Percentiles rank a stretch among this genome's conserved stretches.
Evolutionary conservation across 805 yeast species (phyloP).

Genomic region (Dipodascus albidus): DNA sequence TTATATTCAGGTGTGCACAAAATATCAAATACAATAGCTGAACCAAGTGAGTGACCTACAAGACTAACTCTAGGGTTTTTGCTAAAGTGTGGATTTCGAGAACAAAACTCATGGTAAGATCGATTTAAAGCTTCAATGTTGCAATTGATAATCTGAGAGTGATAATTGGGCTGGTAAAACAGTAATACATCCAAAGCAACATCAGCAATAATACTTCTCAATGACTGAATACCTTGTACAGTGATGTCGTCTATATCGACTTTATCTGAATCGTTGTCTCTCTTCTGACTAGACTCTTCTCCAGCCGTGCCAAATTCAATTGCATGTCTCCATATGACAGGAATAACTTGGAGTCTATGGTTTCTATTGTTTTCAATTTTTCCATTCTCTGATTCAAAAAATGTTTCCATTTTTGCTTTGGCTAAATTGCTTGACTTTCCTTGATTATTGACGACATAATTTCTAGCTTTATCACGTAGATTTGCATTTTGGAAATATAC

Average conservation of each 20-base stretch:
- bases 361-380: conserved; percentile 7
- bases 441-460: not conserved
- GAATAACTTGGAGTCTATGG: conserved; percentile 66
- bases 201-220: conserved; percentile 72
- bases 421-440: not conserved
- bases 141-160: conserved; percentile 45
- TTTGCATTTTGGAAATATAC: conserved; percentile 6
- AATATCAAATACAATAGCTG: conserved; percentile 72
- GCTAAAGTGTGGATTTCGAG: conserved; percentile 52
- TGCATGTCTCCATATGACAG: conserved; percentile 83
- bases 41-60: conserved; percentile 87
- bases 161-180: conserved; percentile 57
- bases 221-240: conserved; percentile 58
- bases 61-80: conserved; percentile 66
- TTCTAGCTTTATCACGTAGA: not conserved
- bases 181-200: conserved; percentile 75
- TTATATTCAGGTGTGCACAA: conserved; percentile 35
- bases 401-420: not conserved
- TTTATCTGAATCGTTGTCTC: not conserved
- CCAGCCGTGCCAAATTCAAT: conserved; percentile 18
- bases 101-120: conserved; percentile 44
- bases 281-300: conserved; percentile 10
- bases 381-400: conserved; percentile 2
- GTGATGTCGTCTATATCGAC: conserved; percentile 52
- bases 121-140: conserved; percentile 56